Base-by-base conservation (phyloP, 306 rosid genomes). In the Ceratonia siliqua region DNA sequence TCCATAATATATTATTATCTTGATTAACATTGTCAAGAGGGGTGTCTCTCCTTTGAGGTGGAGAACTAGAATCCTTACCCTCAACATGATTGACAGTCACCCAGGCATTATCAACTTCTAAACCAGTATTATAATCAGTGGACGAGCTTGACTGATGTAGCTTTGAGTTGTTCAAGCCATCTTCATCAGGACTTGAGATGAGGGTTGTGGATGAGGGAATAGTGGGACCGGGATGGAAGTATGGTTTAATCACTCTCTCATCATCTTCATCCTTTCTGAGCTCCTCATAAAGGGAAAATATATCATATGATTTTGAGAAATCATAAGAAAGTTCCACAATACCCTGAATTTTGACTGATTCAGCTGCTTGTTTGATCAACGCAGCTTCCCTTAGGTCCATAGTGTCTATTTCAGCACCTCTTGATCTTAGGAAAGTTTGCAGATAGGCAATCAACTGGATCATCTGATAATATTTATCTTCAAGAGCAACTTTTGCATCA, bases 401-500 rank as follows among this genome's bases (percentile, higher is more conserved):
- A 9, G 56, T 61, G 22, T 78, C 82, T n/a, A 82, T 50, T 17
- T 76, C 67, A 22, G 63, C 75, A 32, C 82, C 78, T 17, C 70
- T 80, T 36, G 86, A 74, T 59, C 68, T 70, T 22, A 86, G 69
- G 33, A 86, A 85, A 55, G n/a, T 49, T 18, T 84, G 83, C n/a
- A 88, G 77, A 7, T 72, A 87, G 0, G 67, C 62, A 61, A 88
- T 58, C 70, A 90, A 69, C 64, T 81, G 82, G 75, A 77, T 85
- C 90, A 88, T 80, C 80, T 80, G 82, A 39, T 33, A 15, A 57
- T 77, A 88, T 55, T 82, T 86, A 7, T 83, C 88, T 74, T 88
- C 91, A 27, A 88, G 81, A n/a, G 81, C 81, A 12, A 83, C 59
- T 68, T 82, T 90, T 5, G 91, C 96, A 36, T 90, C 96, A 0